Base-by-base conservation (phyloP, 1,139 yeast genomes). In the Taiozyma sp. region DNA sequence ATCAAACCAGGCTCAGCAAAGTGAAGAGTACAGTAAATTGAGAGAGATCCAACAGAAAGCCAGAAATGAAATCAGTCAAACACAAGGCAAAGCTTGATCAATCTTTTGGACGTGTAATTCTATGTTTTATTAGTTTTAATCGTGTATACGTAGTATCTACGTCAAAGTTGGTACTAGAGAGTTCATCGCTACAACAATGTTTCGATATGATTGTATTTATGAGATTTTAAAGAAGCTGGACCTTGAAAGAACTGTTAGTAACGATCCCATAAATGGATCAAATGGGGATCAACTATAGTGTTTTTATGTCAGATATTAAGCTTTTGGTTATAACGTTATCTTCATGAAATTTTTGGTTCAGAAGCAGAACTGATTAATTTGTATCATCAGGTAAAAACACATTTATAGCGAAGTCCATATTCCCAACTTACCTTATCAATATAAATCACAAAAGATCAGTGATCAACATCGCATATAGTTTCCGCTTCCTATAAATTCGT, bases 311-410 rank as follows among this genome's bases (percentile, higher is more conserved):
- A 60, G 61, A 59, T 43, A n/a, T 47, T 53, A 50, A 67, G 69
- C 65, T 69, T 75, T 73, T n/a, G 78, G 79, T 73, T 68, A 64
- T 52, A 56, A 58, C 62, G 69, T 74, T 83, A 74, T 85, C 91
- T 85, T 85, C 91, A 79, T 70, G 68, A 73, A 74, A 80, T 80
- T 40, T 40, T 40, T 40, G 42, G 42, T 40, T 85, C 93, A 85
- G 93, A 85, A 85, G 93, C 93, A 85, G 93, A 85, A 85, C 93
- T 85, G 93, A 66, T 68, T 66, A 63, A 65, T 61, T 71, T 71
- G 71, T 78, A 68, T 84, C 90, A 84, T 84, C 89, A 60, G 54
- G 30, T 34, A 34, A 34, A 34, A 34, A 32, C 35, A 32, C n/a
- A n/a, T n/a, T n/a, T 32, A 32, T 13, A 32, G 13, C 6, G 4